Base-by-base conservation (phyloP, 1,139 yeast genomes). In the Saccharomycopsis hybrid region DNA sequence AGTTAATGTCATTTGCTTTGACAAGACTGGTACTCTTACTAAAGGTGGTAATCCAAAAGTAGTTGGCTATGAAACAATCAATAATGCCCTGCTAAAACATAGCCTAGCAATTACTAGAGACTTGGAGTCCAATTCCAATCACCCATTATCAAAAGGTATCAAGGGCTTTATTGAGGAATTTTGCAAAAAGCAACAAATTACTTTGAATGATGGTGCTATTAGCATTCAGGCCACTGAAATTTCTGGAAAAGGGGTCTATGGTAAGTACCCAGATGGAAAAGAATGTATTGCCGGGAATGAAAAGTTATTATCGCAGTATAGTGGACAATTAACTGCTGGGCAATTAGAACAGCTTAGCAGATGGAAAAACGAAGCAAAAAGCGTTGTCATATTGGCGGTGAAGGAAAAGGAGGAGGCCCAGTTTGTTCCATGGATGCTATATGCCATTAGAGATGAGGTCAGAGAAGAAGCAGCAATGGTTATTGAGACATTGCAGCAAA, bases 21-120 rank as follows among this genome's bases (percentile, higher is more conserved):
- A 85, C 64, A 85, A 85, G 58, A 85, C 94, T 0, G 94, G 94
- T 78, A 66, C 44, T n/a, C n/a, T n/a, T n/a, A 85, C 94, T 0
- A 67, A 66, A 52, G 80, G 78, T 27, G 86, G 86, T 1, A 77
- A 77, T 36, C 73, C 81, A 46, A 66, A 67, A 47, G 76, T 85
- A 2, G 78, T 66, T 55, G 57, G 55, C n/a, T 58, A 55, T 29
- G 51, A 54, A 4, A 37, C 43, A 9, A 42, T 44, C 35, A 41
- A 46, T 7, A 44, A 50, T 11, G n/a, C n/a, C n/a, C n/a, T n/a
- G n/a, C n/a, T n/a, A n/a, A n/a, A n/a, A n/a, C n/a, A n/a, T n/a
- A 55, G 50, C 11, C 51, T 52, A 4, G 48, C 49, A 5, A 62
- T 76, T 1, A 72, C 82, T 0, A 69, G 80, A 54, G 85, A 79